These are phyloP conservation scores for Alternaria sp. DNA, from an alignment of 2,329 filamentous ascomycete species.

Conservation along the genomic window DNA sequence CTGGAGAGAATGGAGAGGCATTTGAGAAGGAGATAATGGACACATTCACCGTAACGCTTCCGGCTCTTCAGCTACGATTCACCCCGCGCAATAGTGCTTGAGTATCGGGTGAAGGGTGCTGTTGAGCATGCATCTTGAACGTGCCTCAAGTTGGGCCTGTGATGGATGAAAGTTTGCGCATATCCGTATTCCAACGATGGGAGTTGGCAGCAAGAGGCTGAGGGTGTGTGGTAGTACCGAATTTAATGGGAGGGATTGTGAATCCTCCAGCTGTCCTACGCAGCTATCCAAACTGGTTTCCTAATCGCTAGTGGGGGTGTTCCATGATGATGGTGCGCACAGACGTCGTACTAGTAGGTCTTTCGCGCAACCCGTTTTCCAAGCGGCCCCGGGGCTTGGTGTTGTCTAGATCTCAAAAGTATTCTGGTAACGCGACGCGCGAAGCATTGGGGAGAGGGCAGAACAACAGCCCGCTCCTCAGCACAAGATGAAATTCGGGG, in stretches of 20 bases:
- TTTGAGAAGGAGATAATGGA: slow-evolving; percentile 28
- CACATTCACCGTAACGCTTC: slow-evolving; percentile 32
- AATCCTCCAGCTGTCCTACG: neutral
- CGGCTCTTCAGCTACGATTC: slow-evolving; percentile 36
- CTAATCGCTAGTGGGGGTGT: neutral
- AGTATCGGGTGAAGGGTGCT: neutral
- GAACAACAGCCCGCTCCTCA: neutral
- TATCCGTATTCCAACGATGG: neutral
- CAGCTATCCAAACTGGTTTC: neutral
- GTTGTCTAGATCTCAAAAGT: neutral
- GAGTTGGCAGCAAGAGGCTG: neutral
- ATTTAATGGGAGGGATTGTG: neutral
- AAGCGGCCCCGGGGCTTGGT: neutral
- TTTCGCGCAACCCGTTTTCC: neutral
- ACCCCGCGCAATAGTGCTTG: slow-evolving; percentile 10
- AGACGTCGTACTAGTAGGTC: neutral
- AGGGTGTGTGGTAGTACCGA: neutral
- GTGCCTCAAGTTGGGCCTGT: neutral
- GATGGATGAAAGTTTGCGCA: neutral
- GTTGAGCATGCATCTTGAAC: neutral
- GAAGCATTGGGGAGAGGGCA: neutral
- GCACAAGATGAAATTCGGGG: neutral
- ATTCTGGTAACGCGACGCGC: neutral
- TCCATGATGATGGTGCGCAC: neutral
- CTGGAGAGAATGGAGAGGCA: slow-evolving; percentile 20